Percentiles rank a stretch among this genome's conserved stretches.
These are phyloP conservation scores for Chenopodium suecicum DNA, from an alignment of 148 eudicot species.

Conservation along the genomic window DNA sequence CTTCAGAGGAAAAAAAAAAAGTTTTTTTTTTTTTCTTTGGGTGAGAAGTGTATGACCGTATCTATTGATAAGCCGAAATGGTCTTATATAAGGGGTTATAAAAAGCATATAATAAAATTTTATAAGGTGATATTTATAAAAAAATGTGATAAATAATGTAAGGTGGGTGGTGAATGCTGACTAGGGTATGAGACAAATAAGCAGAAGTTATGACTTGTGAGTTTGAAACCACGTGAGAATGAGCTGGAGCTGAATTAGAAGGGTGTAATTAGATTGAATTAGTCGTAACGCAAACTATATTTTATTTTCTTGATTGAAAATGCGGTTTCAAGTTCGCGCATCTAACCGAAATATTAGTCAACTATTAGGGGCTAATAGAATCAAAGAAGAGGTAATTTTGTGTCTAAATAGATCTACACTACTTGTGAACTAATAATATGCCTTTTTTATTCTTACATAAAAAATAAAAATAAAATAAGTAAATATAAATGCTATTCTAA, in stretches of 20 bases:
- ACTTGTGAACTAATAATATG: not conserved
- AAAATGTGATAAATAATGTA: not conserved
- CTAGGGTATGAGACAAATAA: slow-evolving; percentile 1
- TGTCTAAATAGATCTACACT: not conserved
- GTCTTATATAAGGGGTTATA: not conserved
- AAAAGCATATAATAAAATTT: not conserved
- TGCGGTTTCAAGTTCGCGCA: slow-evolving; percentile 16
- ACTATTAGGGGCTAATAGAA: slow-evolving; percentile 5
- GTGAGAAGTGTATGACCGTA: not conserved
- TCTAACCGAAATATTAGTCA: not conserved
- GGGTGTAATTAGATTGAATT: not conserved
- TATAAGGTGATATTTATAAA: not conserved
- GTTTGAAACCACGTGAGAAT: slow-evolving; percentile 21
- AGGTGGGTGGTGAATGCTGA: slow-evolving; percentile 11
- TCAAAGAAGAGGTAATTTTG: not conserved
- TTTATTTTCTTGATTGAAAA: not conserved
- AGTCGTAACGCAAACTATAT: not conserved
- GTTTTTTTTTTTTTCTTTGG: not conserved
- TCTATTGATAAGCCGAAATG: not conserved
- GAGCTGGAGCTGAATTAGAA: slow-evolving; percentile 23
- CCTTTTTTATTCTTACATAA: too few relatives aligned
- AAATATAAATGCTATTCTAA: not conserved
- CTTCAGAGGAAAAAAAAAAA: not conserved
- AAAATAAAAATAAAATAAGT: too few relatives aligned
- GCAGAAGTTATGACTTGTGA: not conserved